Conservation (phyloP, 495 filamentous ascomycete genomes). For the Margaritispora aquatica region DNA sequence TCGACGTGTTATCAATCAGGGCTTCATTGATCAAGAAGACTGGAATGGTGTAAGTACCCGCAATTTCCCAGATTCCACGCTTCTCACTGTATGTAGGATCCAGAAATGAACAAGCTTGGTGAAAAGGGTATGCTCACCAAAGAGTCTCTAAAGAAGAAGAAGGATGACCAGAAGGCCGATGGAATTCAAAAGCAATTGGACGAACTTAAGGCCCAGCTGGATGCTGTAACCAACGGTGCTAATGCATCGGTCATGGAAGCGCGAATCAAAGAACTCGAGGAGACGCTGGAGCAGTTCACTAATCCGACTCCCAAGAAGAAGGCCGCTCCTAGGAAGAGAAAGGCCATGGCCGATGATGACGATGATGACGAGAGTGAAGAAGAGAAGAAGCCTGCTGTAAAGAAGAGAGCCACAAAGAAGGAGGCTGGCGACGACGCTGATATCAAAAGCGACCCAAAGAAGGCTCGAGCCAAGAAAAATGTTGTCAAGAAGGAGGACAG, state of each 20-base stretch:
- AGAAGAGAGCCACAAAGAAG: slow-evolving; percentile 26
- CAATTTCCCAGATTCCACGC: neutral
- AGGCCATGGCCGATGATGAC: slow-evolving; percentile 22
- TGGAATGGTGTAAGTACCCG: slow-evolving; percentile 56
- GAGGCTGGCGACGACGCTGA: slow-evolving; percentile 14
- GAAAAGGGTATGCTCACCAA: slow-evolving; percentile 40
- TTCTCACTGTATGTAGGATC: slow-evolving; percentile 39
- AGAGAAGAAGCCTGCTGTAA: slow-evolving; percentile 3
- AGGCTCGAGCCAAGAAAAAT: neutral
- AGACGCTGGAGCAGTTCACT: neutral
- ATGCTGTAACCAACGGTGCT: slow-evolving; percentile 3
- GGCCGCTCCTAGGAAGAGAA: slow-evolving; percentile 22
- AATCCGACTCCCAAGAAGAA: slow-evolving; percentile 7
- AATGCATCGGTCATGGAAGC: slow-evolving; percentile 1
- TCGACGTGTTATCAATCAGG: slow-evolving; percentile 50
- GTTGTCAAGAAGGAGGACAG: neutral
- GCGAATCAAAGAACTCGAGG: slow-evolving; percentile 15
- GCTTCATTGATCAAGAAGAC: slow-evolving; percentile 64
- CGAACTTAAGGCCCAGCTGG: slow-evolving; percentile 10
- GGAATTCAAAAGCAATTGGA: neutral
- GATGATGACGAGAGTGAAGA: slow-evolving; percentile 11
- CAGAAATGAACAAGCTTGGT: slow-evolving; percentile 55
- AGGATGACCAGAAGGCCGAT: slow-evolving; percentile 19
- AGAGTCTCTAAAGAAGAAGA: slow-evolving; percentile 35
- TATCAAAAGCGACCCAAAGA: neutral